Percentiles rank a stretch among this genome's conserved stretches.
These are phyloP conservation scores for Xylaria sp. DNA, from an alignment of 495 filamentous ascomycete genomes.

Conservation along the genomic window DNA sequence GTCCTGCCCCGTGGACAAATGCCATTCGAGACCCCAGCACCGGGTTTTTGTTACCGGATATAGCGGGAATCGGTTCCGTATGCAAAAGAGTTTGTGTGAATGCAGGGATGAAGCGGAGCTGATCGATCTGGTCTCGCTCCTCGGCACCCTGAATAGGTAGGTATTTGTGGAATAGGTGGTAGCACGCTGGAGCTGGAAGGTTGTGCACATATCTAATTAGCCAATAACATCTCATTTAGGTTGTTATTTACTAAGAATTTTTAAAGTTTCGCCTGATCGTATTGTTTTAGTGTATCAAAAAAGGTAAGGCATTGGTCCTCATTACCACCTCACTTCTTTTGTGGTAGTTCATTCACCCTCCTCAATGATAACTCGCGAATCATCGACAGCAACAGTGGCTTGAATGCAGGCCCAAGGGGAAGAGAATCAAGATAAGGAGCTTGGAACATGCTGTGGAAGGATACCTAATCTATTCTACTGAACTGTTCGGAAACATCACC, in stretches of 20 bases:
- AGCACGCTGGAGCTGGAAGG: not conserved
- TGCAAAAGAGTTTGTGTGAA: conserved; percentile 15
- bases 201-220: not conserved
- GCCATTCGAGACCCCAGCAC: conserved; percentile 10
- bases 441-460: not conserved
- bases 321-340: conserved; percentile 1
- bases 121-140: conserved; percentile 25
- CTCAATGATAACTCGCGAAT: not conserved
- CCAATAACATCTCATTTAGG: not conserved
- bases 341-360: not conserved
- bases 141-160: conserved; percentile 22
- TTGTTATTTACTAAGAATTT: not conserved
- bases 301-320: not conserved
- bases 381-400: not conserved
- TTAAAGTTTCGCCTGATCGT: not conserved
- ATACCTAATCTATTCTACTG: not conserved
- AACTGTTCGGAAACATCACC: not conserved
- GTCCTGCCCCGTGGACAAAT: not conserved
- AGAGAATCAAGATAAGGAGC: not conserved
- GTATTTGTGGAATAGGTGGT: conserved; percentile 12
- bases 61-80: conserved; percentile 28
- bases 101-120: conserved; percentile 26
- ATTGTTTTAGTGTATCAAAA: not conserved
- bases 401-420: not conserved
- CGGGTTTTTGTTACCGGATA: conserved; percentile 21